Base-by-base conservation (phyloP, 805 yeast genomes). In the Spathaspora arborariae region DNA sequence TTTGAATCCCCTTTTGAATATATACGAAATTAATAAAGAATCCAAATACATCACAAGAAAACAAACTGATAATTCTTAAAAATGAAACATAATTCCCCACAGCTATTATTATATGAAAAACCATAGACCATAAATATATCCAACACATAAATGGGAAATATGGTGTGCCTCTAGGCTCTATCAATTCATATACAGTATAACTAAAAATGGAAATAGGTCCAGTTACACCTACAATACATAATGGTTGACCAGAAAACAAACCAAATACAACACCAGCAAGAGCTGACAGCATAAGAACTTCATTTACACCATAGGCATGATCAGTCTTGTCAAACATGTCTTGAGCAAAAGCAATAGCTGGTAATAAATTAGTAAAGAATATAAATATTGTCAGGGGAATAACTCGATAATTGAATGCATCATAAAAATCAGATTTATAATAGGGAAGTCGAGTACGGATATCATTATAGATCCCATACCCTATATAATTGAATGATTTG, bases 71-170 rank as follows among this genome's bases (percentile, higher is more conserved):
- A 55, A 78, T 82, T 51, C 80, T 79, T 67, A 89, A 70, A 42
- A 79, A 80, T 45, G 80, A 73, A 24, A 88, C 86, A 51, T 79
- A 68, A 62, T 92, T 92, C 44, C 78, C 66, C 2, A 85, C 50
- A 0, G 97, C 91, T 34, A 92, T 71, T 1, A 82, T 48, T 20
- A 88, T 68, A 66, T 94, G 98, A 68, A 88, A 75, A 10, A 82
- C 74, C 88, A 85, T 84, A 3, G 88, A 77, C 99, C 99, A 92
- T 5, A 94, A 72, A 57, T 90, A 88, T 26, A 92, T 72, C 98
- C 98, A 94, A 60, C 92, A 84, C 96, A 94, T 91, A 63, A 92
- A 92, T 15, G 91, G 89, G 66, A 92, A 90, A 61, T 79, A 90
- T 7, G 77, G 75, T 0, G 76, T 68, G 7, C 74, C 76, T 49